Evolutionary conservation across 2,329 filamentous ascomycete genomes (phyloP).

Genomic region (Xenoacremonium recifei): DNA sequence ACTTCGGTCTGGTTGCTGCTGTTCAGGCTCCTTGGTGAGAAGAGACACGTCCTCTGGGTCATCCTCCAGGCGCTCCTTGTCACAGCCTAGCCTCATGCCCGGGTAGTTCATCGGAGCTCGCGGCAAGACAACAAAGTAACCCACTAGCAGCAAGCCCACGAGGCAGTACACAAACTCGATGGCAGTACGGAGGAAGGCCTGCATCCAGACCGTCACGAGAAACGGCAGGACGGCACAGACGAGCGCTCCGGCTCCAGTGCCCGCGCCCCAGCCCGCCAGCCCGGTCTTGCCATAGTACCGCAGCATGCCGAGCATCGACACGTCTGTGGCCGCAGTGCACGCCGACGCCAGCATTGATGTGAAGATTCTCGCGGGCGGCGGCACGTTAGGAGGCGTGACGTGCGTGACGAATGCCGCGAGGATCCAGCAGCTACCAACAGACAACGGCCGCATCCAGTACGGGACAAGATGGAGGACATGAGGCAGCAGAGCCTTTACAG

Average conservation of each 20-base stretch:
- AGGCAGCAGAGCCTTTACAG: slow-evolving; percentile 27
- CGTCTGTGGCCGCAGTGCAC: slow-evolving; percentile 28
- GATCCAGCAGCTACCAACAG: slow-evolving; percentile 27
- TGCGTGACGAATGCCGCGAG: slow-evolving; percentile 25
- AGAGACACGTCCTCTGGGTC: slow-evolving; percentile 28
- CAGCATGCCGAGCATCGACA: slow-evolving; percentile 31
- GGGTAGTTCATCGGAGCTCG: slow-evolving; percentile 21
- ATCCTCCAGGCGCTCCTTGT: slow-evolving; percentile 17
- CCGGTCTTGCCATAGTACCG: slow-evolving; percentile 29
- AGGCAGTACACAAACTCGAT: slow-evolving; percentile 27
- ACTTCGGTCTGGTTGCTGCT: too few relatives aligned
- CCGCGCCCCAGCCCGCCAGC: slow-evolving; percentile 35
- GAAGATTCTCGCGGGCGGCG: slow-evolving; percentile 27
- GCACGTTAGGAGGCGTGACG: slow-evolving; percentile 32
- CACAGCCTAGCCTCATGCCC: slow-evolving; percentile 4
- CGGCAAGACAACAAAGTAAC: slow-evolving; percentile 29
- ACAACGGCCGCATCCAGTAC: slow-evolving; percentile 27
- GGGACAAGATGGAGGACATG: slow-evolving; percentile 26
- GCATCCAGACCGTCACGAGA: slow-evolving; percentile 25
- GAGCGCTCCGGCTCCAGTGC: slow-evolving; percentile 29
- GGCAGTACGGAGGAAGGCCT: slow-evolving; percentile 25
- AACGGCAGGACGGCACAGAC: slow-evolving; percentile 29
- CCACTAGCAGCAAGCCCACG: slow-evolving; percentile 23
- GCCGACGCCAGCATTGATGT: slow-evolving; percentile 28
- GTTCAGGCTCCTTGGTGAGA: slow-evolving; percentile 36